Conservation (phyloP, 2,329 filamentous ascomycete genomes). For the Hirsutella rhossiliensis region DNA sequence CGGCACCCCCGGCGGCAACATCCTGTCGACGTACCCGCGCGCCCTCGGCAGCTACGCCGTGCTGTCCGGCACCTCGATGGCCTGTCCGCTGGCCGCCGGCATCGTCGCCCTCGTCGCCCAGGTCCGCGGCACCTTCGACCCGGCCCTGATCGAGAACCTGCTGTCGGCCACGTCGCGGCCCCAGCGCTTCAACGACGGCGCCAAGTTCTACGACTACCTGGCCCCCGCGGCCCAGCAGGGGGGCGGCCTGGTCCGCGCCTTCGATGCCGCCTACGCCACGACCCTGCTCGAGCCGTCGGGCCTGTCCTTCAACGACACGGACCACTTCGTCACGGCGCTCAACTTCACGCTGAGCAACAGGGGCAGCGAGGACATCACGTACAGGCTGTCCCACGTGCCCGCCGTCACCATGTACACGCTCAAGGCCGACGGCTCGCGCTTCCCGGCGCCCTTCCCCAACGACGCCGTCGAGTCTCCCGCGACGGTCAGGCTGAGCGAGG, state of each 20-base stretch:
- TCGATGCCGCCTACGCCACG: slow-evolving; percentile 42
- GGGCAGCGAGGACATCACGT: slow-evolving; percentile 33
- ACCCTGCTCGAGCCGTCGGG: slow-evolving; percentile 42
- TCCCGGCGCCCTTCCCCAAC: slow-evolving; percentile 31
- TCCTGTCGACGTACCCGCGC: slow-evolving; percentile 43
- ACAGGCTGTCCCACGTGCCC: slow-evolving; percentile 36
- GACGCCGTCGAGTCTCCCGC: slow-evolving; percentile 28
- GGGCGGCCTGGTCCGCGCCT: slow-evolving; percentile 46
- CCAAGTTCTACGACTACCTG: slow-evolving; percentile 22
- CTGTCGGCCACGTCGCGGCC: slow-evolving; percentile 37
- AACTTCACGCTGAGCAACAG: slow-evolving; percentile 46
- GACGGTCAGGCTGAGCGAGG: slow-evolving; percentile 26
- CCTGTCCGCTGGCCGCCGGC: slow-evolving; percentile 42
- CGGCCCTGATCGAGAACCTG: slow-evolving; percentile 34
- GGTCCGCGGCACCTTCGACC: slow-evolving; percentile 37
- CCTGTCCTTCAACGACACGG: slow-evolving; percentile 53
- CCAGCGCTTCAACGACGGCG: slow-evolving; percentile 33
- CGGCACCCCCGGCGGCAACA: slow-evolving; percentile 42
- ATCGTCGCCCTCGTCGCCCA: slow-evolving; percentile 41
- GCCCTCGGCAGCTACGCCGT: slow-evolving; percentile 36
- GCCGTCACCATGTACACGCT: slow-evolving; percentile 42
- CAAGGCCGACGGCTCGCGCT: slow-evolving; percentile 14
- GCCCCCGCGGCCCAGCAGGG: slow-evolving; percentile 50
- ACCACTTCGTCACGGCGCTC: slow-evolving; percentile 34
- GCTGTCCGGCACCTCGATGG: slow-evolving; percentile 48